These are phyloP conservation scores for Fomes fomentarius DNA, from an alignment of 1,284 basidiomycete genomes.

Conservation along the genomic window DNA sequence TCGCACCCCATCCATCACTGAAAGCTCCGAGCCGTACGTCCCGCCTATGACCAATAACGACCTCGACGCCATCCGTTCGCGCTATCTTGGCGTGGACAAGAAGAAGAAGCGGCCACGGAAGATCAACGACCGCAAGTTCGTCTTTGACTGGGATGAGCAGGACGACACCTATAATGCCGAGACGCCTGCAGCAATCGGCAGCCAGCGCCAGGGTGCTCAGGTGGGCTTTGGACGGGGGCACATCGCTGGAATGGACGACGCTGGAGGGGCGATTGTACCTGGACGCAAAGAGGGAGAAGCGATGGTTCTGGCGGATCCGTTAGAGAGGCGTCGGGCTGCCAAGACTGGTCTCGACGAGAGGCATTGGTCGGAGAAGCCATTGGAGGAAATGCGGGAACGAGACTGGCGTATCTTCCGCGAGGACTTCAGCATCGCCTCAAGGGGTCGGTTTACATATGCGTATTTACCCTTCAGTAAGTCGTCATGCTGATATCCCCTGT, in stretches of 20 bases:
- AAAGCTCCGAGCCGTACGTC: constrained; percentile 52
- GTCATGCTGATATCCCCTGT: background rate
- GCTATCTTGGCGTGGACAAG: constrained; percentile 90
- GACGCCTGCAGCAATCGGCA: constrained; percentile 63
- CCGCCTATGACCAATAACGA: constrained; percentile 79
- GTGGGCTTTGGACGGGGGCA: constrained; percentile 87
- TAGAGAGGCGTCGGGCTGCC: constrained; percentile 82
- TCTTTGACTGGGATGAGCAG: constrained; percentile 97
- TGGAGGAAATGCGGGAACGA: constrained; percentile 94
- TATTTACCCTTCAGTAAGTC: background rate
- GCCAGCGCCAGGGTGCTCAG: constrained; percentile 76
- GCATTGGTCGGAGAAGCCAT: constrained; percentile 97
- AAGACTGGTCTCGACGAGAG: constrained; percentile 87
- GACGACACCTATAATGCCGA: constrained; percentile 86
- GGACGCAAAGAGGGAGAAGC: constrained; percentile 37
- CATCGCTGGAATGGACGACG: constrained; percentile 86
- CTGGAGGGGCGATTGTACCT: constrained; percentile 44
- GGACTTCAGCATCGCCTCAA: constrained; percentile 94
- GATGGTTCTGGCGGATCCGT: constrained; percentile 71
- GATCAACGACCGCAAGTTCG: constrained; percentile 93
- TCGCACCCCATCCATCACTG: constrained; percentile 30
- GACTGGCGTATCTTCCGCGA: constrained; percentile 99
- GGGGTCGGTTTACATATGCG: constrained; percentile 54
- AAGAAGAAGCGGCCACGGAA: constrained; percentile 94
- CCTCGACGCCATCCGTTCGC: constrained; percentile 77